A percentile compares a stretch with the other conserved stretches of the same genome.
Evolutionary conservation across 805 yeast genomes (phyloP).

Genomic region (Wickerhamomyces tratensis): DNA sequence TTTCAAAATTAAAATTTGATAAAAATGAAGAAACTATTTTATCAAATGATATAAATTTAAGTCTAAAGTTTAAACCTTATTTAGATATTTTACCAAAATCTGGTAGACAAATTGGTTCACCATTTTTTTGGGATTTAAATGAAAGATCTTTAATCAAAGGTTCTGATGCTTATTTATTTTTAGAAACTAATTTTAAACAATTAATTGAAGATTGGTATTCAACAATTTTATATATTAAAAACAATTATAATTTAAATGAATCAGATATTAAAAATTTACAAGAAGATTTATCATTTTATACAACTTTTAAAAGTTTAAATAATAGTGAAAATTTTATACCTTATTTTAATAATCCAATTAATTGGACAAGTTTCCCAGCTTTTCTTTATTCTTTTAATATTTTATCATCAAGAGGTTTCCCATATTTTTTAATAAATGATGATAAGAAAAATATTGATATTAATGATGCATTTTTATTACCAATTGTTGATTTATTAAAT

Average conservation of each 20-base stretch:
- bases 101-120: constrained; percentile 37
- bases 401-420: constrained; percentile 74
- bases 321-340: constrained; percentile 16
- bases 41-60: constrained; percentile 1
- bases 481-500: constrained; percentile 71
- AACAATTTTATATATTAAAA: constrained; percentile 14
- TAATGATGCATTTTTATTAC: constrained; percentile 61
- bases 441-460: constrained; percentile 23
- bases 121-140: constrained; percentile 52
- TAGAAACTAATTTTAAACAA: constrained; percentile 33
- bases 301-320: constrained; percentile 4
- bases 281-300: constrained; percentile 19
- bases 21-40: constrained; percentile 6
- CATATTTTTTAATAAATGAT: constrained; percentile 45
- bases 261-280: not conserved
- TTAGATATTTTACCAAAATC: constrained; percentile 36
- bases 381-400: constrained; percentile 72
- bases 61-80: constrained; percentile 25
- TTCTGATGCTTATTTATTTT: constrained; percentile 56
- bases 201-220: constrained; percentile 54
- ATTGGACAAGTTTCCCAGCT: constrained; percentile 58
- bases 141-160: constrained; percentile 48
- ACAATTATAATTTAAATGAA: constrained; percentile 6
- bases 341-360: constrained; percentile 18
- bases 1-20: constrained; percentile 34